Evolutionary conservation across 73 alveolate species (phyloP), one percentile per base, ranked within the genome.

Genomic region (Blepharisma japonicum): DNA sequence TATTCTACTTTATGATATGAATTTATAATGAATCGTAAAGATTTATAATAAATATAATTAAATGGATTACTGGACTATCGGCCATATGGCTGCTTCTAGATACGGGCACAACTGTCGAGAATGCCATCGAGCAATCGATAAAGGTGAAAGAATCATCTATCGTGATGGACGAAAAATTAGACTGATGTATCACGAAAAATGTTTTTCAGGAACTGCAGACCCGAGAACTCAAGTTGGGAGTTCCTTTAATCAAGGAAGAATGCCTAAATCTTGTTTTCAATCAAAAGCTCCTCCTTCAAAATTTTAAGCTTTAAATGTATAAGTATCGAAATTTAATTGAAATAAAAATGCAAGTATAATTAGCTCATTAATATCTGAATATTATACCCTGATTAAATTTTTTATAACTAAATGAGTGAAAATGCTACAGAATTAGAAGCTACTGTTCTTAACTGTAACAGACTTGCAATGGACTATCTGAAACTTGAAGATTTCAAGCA

Each of bases 151-250:
- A n/a, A 54, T 70, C n/a, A 45, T 70, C 27, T 45, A 45, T 45
- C 18, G 80, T 1, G 80, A 70, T 47, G 80, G 80, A 70, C 23
- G 80, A 70, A 70, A 45, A 45, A 70, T 70, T 1, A 70, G 80
- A 47, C 66, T 70, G 0, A n/a, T 70, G 32, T 70, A 70, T 70
- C 80, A 70, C 27, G 38, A 70, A n/a, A 45, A 70, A 45, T 70
- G 80, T 80, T 70, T 70, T 25, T 45, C 68, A 2, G 80, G 80
- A 70, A 70, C 71, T 39, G 66, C 68, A 14, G 80, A 70, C 27
- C 80, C 80, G 0, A 25, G 80, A n/a, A 45, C 80, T 45, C 66
- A 70, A 54, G 14, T 9, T 14, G 80, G 80, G 2, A 14, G 71
- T n/a, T 14, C 46, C 61, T 70, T n/a, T 5, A 70, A 70, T 70